phyloP scores from a whole-genome alignment of 352 stramenopile genomes.

The Elongisporangium prolatum region DNA sequence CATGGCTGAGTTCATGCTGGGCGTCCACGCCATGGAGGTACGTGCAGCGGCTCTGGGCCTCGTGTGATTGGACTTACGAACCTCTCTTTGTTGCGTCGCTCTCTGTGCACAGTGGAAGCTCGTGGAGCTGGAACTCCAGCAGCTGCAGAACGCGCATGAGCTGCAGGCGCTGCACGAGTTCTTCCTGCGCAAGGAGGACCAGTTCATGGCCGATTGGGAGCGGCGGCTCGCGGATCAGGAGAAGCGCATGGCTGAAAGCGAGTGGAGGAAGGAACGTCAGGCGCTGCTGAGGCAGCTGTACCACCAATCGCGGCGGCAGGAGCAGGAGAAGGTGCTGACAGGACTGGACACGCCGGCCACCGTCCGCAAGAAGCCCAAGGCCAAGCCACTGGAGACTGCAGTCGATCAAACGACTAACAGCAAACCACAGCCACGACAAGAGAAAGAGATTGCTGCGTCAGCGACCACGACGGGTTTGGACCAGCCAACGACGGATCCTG shows the following conservation, averaged over 20 bases:
- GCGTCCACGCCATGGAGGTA: constrained; percentile 31
- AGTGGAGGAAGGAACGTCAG: constrained; percentile 1
- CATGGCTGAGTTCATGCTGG: background rate
- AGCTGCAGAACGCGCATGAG: constrained; percentile 53
- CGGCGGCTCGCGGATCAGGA: constrained; percentile 15
- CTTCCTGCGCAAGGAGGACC: constrained; percentile 32
- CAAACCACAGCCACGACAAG: constrained; percentile 5
- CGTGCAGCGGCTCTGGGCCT: constrained; percentile 2
- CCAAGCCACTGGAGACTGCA: constrained; percentile 1
- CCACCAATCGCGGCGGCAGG: constrained; percentile 15
- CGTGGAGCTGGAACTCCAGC: constrained; percentile 50
- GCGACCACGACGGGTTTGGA: background rate
- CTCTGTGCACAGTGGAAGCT: constrained; percentile 37
- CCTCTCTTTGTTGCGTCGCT: background rate
- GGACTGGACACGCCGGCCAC: background rate
- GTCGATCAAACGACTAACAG: background rate
- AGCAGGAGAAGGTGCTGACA: constrained; percentile 13
- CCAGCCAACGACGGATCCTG: background rate
- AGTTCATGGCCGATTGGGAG: constrained; percentile 17
- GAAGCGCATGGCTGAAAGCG: background rate
- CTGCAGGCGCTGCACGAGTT: constrained; percentile 40
- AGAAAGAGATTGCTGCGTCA: background rate
- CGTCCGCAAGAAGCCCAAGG: constrained; percentile 8
- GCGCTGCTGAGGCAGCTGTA: constrained; percentile 16
- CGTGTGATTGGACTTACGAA: background rate